Evolutionary conservation across 1,139 yeast species (phyloP).

Genomic region (Wickerhamomyces sp.): DNA sequence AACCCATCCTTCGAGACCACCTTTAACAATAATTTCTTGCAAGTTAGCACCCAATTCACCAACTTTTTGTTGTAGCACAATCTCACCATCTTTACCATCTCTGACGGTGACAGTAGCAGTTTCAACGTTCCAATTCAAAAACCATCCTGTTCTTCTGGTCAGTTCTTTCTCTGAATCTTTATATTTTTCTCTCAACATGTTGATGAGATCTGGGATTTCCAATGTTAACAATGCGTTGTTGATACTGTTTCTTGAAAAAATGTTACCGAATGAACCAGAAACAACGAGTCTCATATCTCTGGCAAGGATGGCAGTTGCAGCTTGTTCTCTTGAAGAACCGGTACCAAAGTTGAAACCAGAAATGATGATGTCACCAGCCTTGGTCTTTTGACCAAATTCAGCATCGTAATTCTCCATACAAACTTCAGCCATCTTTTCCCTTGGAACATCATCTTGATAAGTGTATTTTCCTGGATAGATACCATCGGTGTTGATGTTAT

Average conservation of each 20-base stretch:
- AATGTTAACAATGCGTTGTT: constrained; percentile 91
- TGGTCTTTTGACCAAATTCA: constrained; percentile 75
- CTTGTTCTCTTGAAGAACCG: constrained; percentile 99
- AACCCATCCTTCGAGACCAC: constrained; percentile 99
- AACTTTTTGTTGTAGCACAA: constrained; percentile 75
- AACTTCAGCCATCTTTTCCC: constrained; percentile 95
- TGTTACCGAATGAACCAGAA: constrained; percentile 96
- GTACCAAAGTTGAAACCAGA: constrained; percentile 97
- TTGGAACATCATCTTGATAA: constrained; percentile 92
- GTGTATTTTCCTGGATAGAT: constrained; percentile 98
- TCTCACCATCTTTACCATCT: constrained; percentile 55
- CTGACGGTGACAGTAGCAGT: constrained; percentile 73
- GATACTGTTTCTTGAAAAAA: constrained; percentile 90
- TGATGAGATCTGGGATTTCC: constrained; percentile 84
- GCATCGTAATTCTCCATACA: constrained; percentile 98
- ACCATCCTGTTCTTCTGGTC: constrained; percentile 94
- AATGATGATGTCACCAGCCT: constrained; percentile 82
- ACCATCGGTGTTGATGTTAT: constrained; percentile 96
- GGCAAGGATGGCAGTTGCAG: constrained; percentile 94
- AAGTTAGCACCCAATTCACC: constrained; percentile 94
- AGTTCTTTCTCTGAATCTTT: constrained; percentile 51
- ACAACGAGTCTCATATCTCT: constrained; percentile 90
- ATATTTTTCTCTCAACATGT: constrained; percentile 68
- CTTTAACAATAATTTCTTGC: constrained; percentile 94
- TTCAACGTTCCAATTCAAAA: constrained; percentile 88